A percentile compares a stretch with the other conserved stretches of the same genome.
phyloP scores from a whole-genome alignment of 139 green algal species.

The Pseudopediastrum boryanum region DNA sequence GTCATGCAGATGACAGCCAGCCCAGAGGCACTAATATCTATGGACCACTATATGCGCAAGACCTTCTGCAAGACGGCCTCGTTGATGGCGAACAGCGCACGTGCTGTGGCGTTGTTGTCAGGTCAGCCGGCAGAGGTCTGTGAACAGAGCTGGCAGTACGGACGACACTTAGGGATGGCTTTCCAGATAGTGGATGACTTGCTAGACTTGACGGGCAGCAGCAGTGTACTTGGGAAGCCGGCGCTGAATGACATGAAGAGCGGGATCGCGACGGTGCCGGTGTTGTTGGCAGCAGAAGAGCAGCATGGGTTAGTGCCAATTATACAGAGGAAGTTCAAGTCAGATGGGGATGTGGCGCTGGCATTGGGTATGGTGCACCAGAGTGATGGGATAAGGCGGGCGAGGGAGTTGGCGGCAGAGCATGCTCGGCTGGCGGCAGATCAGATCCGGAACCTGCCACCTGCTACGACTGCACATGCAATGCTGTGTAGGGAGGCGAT shows the following conservation, averaged over 20 bases:
- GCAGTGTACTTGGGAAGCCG: slow-evolving; percentile 90
- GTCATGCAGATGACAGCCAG: slow-evolving; percentile 96
- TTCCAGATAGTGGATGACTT: slow-evolving; percentile 98
- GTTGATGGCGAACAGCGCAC: slow-evolving; percentile 92
- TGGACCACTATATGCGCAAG: slow-evolving; percentile 92
- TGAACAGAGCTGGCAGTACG: slow-evolving; percentile 77
- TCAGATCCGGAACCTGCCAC: slow-evolving; percentile 62
- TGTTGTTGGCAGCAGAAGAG: slow-evolving; percentile 81
- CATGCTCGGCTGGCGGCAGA: slow-evolving; percentile 66
- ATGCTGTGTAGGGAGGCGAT: slow-evolving; percentile 57
- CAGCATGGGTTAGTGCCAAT: slow-evolving; percentile 64
- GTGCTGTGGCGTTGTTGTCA: slow-evolving; percentile 83
- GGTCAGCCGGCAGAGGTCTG: slow-evolving; percentile 44
- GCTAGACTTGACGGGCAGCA: slow-evolving; percentile 89
- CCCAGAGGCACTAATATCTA: slow-evolving; percentile 63
- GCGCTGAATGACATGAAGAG: slow-evolving; percentile 88
- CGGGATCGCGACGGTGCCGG: slow-evolving; percentile 93
- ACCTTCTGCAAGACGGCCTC: slow-evolving; percentile 97
- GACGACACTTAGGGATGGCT: slow-evolving; percentile 90
- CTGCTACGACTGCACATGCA: slow-evolving; percentile 55
- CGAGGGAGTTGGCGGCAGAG: slow-evolving; percentile 75
- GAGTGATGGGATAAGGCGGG: slow-evolving; percentile 71
- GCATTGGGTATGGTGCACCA: slow-evolving; percentile 63
- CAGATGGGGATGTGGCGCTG: slow-evolving; percentile 75
- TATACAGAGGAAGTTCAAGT: slow-evolving; percentile 85